Base-by-base conservation (phyloP, 768 basidiomycete species). In the Boletus tylopilopsis region DNA sequence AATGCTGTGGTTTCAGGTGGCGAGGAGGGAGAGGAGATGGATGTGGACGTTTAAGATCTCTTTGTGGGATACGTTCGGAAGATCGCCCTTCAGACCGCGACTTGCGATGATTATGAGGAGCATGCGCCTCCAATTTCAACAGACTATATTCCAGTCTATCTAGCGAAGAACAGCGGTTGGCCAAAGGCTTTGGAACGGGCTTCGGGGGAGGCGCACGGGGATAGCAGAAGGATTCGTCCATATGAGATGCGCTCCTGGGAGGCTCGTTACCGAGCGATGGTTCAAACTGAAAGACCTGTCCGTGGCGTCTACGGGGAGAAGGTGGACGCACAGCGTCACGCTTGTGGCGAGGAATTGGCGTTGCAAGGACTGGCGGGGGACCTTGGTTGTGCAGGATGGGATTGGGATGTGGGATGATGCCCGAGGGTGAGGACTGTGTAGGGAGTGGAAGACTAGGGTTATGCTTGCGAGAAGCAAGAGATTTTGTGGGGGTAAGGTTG, bases 61-160 rank as follows among this genome's bases (percentile, higher is more conserved):
- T 16, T n/a, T 50, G 34, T 27, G 24, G 15, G 30, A 39, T 40
- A 36, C 35, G 45, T 42, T 46, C 19, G 10, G 32, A 49, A n/a
- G 50, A 15, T 29, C 32, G 48, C 15, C 36, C 52, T 13, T 56
- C 60, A 15, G 54, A 59, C 18, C 37, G 58, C 30, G 57, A 63
- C 47, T 62, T 56, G 50, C 53, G 55, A 25, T 61, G 58, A 25
- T 58, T 59, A 11, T n/a, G 2, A 21, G 70, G 67, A 2, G 57
- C 63, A 32, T 68, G 60, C 23, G 60, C 53, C 47, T 67, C 64
- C 33, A 71, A 59, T 39, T 67, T 71, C 19, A 57, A 48, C 37
- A 72, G 45, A 55, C 71, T 73, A 29, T 37, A 44, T 41, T 72
- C 66, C 21, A 71, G 55, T 49, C 66, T 67, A 29, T 67, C 61